phyloP scores from a whole-genome alignment of 148 eudicot genomes.

The Silene conica region DNA sequence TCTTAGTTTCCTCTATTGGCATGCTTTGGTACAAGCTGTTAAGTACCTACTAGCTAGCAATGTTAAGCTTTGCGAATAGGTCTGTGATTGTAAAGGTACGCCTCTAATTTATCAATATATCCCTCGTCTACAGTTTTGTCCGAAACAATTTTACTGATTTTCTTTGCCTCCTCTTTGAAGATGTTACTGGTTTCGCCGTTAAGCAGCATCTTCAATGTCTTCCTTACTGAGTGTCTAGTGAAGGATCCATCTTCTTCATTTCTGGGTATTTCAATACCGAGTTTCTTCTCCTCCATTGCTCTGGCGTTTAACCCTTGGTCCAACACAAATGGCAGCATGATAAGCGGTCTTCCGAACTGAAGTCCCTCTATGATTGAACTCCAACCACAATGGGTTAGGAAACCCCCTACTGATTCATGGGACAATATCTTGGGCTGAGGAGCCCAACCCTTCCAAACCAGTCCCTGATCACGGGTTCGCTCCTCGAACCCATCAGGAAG shows the following conservation, averaged over 20 bases:
- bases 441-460: slow-evolving; percentile 47
- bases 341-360: slow-evolving; percentile 28
- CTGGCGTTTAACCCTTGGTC: slow-evolving; percentile 35
- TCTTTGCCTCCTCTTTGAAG: slow-evolving; percentile 35
- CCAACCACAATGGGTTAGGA: slow-evolving; percentile 45
- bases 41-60: not conserved
- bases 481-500: slow-evolving; percentile 49
- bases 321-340: slow-evolving; percentile 25
- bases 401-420: slow-evolving; percentile 45
- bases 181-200: slow-evolving; percentile 24
- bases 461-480: slow-evolving; percentile 31
- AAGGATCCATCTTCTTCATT: slow-evolving; percentile 36
- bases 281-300: slow-evolving; percentile 24
- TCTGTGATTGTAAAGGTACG: slow-evolving; percentile 25
- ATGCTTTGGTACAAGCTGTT: not conserved
- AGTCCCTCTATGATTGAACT: slow-evolving; percentile 36
- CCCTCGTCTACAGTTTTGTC: slow-evolving; percentile 22
- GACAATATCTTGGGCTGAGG: slow-evolving; percentile 45
- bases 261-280: slow-evolving; percentile 28
- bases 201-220: slow-evolving; percentile 29
- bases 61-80: slow-evolving; percentile 3
- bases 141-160: slow-evolving; percentile 30
- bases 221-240: slow-evolving; percentile 33
- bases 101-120: slow-evolving; percentile 23
- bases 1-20: not conserved